phyloP scores from a whole-genome alignment of 768 basidiomycete species.

The Pleurotus ostreatus region DNA sequence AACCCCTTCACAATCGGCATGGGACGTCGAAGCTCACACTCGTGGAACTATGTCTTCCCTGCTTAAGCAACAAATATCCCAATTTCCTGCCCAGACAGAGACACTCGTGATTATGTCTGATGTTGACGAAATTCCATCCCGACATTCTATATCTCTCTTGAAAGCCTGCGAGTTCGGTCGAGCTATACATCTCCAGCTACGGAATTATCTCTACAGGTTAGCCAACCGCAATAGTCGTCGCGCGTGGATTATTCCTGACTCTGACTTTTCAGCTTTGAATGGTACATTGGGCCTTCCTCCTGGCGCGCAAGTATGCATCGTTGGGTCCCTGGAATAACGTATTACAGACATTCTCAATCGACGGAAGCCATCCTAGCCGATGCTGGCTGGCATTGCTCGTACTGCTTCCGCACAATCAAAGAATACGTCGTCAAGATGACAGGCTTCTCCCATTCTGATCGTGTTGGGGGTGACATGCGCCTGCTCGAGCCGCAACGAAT shows the following conservation, averaged over 20 bases:
- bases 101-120: slow-evolving; percentile 59
- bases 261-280: slow-evolving; percentile 41
- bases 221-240: slow-evolving; percentile 10
- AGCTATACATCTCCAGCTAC: slow-evolving; percentile 56
- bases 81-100: slow-evolving; percentile 24
- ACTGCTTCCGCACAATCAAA: slow-evolving; percentile 56
- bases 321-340: slow-evolving; percentile 33
- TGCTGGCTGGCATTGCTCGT: slow-evolving; percentile 69
- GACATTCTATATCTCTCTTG: slow-evolving; percentile 47
- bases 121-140: slow-evolving; percentile 57
- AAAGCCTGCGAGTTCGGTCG: slow-evolving; percentile 48
- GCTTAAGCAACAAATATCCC: slow-evolving; percentile 32
- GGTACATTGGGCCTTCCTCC: slow-evolving; percentile 48
- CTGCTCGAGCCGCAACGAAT: slow-evolving; percentile 48
- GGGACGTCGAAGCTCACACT: slow-evolving; percentile 45
- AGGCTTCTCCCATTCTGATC: slow-evolving; percentile 60
- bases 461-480: slow-evolving; percentile 43
- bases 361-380: slow-evolving; percentile 49
- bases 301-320: slow-evolving; percentile 54
- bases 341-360: slow-evolving; percentile 48
- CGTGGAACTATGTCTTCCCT: slow-evolving; percentile 47
- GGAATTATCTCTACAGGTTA: slow-evolving; percentile 57
- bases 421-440: slow-evolving; percentile 60
- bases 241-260: neutral
- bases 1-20: slow-evolving; percentile 37